Percentiles rank a stretch among this genome's conserved stretches.
Evolutionary conservation across 306 rosid genomes (phyloP).

Genomic region (Bauhinia variegata): DNA sequence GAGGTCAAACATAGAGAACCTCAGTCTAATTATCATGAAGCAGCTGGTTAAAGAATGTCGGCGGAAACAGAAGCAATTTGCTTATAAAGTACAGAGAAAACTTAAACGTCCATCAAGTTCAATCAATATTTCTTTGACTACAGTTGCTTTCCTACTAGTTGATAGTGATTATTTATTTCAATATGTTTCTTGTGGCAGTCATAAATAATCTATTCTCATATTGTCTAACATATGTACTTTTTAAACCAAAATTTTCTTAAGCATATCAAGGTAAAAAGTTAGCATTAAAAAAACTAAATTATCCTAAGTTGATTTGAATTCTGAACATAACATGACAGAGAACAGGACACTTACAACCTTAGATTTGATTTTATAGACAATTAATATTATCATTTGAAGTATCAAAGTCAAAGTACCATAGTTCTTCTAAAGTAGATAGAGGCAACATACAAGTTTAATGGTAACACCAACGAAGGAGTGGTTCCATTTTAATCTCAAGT

Average conservation of each 20-base stretch:
- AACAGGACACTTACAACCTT: slow-evolving; percentile 1
- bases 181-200: not conserved
- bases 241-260: not conserved
- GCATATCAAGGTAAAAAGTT: slow-evolving; percentile 15
- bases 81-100: slow-evolving; percentile 11
- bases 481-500: not conserved
- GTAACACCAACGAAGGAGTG: not conserved
- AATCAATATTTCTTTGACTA: slow-evolving; percentile 2
- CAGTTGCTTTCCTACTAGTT: not conserved
- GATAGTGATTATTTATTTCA: slow-evolving; percentile 3
- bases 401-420: not conserved
- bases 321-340: not conserved
- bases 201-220: not conserved
- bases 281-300: not conserved
- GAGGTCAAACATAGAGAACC: too few species aligned
- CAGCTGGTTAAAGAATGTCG: too few species aligned
- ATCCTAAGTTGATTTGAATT: not conserved
- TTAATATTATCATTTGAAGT: not conserved
- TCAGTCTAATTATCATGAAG: too few species aligned
- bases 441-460: not conserved
- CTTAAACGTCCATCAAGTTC: slow-evolving; percentile 1
- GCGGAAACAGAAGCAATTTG: not conserved
- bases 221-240: not conserved
- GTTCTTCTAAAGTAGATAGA: not conserved
- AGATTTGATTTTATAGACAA: not conserved